These are phyloP conservation scores for Nitzschia sp. DNA, from an alignment of 108 stramenopile genomes.

Conservation along the genomic window DNA sequence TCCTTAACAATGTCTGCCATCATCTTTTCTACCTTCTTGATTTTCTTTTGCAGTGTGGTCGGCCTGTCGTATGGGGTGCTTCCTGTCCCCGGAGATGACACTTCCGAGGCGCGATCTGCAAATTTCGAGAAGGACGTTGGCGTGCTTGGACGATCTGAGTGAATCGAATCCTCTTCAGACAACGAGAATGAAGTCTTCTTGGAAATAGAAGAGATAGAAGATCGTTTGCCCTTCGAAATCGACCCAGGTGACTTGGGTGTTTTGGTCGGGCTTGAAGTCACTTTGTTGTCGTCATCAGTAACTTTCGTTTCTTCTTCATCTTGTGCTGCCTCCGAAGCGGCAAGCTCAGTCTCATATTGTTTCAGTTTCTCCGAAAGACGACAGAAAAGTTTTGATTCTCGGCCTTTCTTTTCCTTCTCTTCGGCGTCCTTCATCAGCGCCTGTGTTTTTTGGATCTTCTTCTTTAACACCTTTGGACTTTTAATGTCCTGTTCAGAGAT, in stretches of 20 bases:
- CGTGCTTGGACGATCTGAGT: too few relatives aligned
- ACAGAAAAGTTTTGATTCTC: neutral
- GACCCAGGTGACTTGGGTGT: neutral
- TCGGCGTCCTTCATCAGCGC: constrained; percentile 1
- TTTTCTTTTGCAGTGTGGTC: neutral
- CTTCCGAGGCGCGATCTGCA: neutral
- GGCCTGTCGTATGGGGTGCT: neutral
- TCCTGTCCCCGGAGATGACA: neutral
- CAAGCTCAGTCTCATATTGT: neutral
- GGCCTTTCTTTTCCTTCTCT: neutral
- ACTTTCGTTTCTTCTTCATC: neutral
- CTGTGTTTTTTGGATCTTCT: neutral
- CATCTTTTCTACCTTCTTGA: neutral
- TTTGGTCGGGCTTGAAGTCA: too few relatives aligned
- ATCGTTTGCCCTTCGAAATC: neutral
- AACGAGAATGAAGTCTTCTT: neutral
- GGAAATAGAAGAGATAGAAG: neutral
- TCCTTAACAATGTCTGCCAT: neutral
- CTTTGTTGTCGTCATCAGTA: too few relatives aligned
- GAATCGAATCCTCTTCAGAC: neutral
- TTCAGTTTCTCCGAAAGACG: neutral
- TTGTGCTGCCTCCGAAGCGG: neutral
- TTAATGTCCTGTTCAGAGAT: too few relatives aligned
- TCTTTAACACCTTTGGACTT: neutral
- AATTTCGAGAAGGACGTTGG: too few relatives aligned